A percentile compares a stretch with the other conserved stretches of the same genome.
phyloP scores from a whole-genome alignment of 306 rosid genomes.

The Geum urbanum region DNA sequence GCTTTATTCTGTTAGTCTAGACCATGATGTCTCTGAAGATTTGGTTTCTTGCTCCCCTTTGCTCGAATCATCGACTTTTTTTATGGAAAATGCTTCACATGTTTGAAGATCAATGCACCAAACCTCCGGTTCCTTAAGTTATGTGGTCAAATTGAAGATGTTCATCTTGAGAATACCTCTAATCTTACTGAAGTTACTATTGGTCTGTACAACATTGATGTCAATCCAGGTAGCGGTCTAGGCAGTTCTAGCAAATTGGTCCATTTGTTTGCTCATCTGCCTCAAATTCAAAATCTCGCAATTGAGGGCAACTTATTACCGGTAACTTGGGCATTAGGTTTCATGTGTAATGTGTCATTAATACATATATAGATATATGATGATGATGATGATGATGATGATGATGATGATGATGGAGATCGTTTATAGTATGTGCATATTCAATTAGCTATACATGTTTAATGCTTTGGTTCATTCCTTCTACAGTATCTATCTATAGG shows the following conservation, averaged over 20 bases:
- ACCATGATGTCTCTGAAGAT: conserved; percentile 42
- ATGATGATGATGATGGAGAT: no score
- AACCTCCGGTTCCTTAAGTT: neutral
- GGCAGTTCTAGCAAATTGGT: neutral
- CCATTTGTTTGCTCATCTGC: neutral
- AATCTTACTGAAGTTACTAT: neutral
- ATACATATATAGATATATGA: no score
- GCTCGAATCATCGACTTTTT: conserved; percentile 42
- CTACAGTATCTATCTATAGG: conserved; percentile 44
- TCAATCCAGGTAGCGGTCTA: neutral
- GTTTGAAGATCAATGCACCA: neutral
- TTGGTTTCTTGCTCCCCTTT: conserved; percentile 43
- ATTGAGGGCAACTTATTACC: no score
- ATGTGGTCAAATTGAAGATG: neutral
- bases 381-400: no score
- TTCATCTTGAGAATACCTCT: neutral
- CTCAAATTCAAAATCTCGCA: neutral
- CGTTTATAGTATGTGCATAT: no score
- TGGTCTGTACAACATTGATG: neutral
- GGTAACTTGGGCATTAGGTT: no score
- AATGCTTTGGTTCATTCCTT: no score
- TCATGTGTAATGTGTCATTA: no score
- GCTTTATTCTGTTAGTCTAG: conserved; percentile 43
- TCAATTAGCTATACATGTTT: no score
- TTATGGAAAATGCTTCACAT: neutral